Conservation (phyloP, 108 stramenopile species). For the Skeletonema costatum region DNA sequence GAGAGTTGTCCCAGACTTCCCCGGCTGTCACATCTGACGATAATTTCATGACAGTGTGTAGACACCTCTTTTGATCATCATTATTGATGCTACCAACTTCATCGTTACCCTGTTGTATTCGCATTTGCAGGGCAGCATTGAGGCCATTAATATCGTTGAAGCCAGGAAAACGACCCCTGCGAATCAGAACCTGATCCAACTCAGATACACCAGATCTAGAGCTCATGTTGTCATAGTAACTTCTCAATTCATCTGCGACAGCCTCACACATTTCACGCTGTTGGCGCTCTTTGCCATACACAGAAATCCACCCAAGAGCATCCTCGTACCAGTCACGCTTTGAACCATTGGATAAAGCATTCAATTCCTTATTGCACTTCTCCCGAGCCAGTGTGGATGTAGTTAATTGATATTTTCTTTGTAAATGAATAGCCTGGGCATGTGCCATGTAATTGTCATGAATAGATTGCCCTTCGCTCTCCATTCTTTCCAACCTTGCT, state of each 20-base stretch:
- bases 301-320: constrained; percentile 26
- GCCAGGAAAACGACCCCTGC: constrained; percentile 44
- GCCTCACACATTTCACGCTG: constrained; percentile 43
- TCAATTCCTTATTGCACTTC: constrained; percentile 26
- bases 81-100: constrained; percentile 24
- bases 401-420: constrained; percentile 33
- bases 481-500: constrained; percentile 29
- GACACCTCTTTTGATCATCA: constrained; percentile 21
- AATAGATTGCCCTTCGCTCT: constrained; percentile 33
- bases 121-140: constrained; percentile 36
- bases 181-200: constrained; percentile 12
- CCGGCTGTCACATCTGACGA: constrained; percentile 21
- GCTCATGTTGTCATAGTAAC: constrained; percentile 11
- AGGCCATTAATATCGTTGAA: constrained; percentile 47
- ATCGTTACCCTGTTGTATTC: constrained; percentile 29
- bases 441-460: constrained; percentile 49
- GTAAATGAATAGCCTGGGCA: constrained; percentile 33
- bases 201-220: not conserved
- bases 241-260: constrained; percentile 38
- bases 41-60: constrained; percentile 21
- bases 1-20: constrained; percentile 54
- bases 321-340: constrained; percentile 64
- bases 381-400: constrained; percentile 11
- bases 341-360: constrained; percentile 20
- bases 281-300: constrained; percentile 37